phyloP scores from a whole-genome alignment of 1,284 basidiomycete species.

The Afroboletus lepidellus region DNA sequence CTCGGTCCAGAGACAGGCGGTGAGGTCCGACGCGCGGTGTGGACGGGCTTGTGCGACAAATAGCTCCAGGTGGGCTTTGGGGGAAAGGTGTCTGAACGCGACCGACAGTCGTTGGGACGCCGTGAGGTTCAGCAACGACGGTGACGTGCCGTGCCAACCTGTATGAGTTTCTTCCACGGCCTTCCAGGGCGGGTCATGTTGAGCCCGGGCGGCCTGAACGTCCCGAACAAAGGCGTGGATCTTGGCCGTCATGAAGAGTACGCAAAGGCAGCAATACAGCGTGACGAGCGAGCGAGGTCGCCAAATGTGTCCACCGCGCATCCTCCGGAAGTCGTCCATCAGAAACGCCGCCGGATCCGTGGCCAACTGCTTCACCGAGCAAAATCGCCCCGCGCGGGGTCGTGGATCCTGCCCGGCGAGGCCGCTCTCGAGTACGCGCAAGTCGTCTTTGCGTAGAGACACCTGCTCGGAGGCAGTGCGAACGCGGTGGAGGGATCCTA shows the following conservation, averaged over 20 bases:
- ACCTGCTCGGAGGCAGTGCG: slow-evolving; percentile 29
- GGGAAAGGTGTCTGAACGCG: slow-evolving; percentile 18
- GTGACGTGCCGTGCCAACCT: slow-evolving; percentile 1
- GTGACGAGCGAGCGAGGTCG: slow-evolving; percentile 35
- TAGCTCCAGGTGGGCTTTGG: slow-evolving; percentile 29
- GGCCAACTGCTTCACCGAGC: slow-evolving; percentile 16
- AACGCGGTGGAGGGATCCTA: slow-evolving; percentile 43
- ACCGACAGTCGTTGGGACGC: slow-evolving; percentile 22
- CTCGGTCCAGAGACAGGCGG: slow-evolving; percentile 55
- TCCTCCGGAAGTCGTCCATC: slow-evolving; percentile 23
- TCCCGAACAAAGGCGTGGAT: slow-evolving; percentile 10
- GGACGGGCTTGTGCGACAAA: slow-evolving; percentile 21
- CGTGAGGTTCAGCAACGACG: slow-evolving; percentile 26
- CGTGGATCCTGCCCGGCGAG: slow-evolving; percentile 16
- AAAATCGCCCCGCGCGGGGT: slow-evolving; percentile 17
- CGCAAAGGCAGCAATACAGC: slow-evolving; percentile 43
- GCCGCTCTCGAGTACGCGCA: slow-evolving; percentile 20
- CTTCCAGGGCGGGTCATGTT: not conserved
- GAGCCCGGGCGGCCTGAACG: slow-evolving; percentile 1
- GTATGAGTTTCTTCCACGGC: not conserved
- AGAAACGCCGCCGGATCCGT: slow-evolving; percentile 26
- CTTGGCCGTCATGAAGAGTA: slow-evolving; percentile 38
- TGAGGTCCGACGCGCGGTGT: slow-evolving; percentile 27
- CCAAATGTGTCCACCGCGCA: slow-evolving; percentile 29
- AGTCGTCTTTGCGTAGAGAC: slow-evolving; percentile 13